phyloP scores from a whole-genome alignment of 116 monocot genomes.

The Cymodocea nodosa region DNA sequence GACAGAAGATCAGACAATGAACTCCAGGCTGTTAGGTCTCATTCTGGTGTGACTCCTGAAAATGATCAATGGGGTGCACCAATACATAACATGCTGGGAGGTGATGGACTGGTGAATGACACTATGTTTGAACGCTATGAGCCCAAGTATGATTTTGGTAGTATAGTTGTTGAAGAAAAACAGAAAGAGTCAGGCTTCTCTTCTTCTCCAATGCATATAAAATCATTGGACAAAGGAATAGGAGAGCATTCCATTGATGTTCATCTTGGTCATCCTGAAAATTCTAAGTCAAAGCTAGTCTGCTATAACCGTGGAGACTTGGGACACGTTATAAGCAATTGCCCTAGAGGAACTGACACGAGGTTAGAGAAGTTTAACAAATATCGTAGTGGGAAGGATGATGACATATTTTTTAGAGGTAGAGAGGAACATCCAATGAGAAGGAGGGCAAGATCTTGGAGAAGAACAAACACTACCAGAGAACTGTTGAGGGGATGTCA shows the following conservation, averaged over 20 bases:
- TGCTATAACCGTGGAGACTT: conserved; percentile 43
- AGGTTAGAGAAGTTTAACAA: conserved; percentile 23
- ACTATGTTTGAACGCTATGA: conserved; percentile 55
- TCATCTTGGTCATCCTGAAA: conserved; percentile 11
- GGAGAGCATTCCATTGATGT: conserved; percentile 16
- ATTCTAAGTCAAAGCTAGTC: conserved; percentile 15
- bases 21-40: conserved; percentile 6
- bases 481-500: conserved; percentile 9
- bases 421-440: conserved; percentile 19
- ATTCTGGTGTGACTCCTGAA: conserved; percentile 17
- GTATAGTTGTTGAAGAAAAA: conserved; percentile 17
- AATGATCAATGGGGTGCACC: conserved; percentile 45
- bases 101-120: conserved; percentile 16
- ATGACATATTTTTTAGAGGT: conserved; percentile 18
- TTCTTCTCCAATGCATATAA: conserved; percentile 14
- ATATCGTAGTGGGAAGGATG: conserved; percentile 21
- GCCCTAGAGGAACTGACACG: conserved; percentile 19
- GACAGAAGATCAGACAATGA: conserved; percentile 11
- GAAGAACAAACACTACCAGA: conserved; percentile 12
- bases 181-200: conserved; percentile 11
- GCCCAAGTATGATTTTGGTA: conserved; percentile 39
- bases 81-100: conserved; percentile 7
- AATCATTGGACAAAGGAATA: conserved; percentile 15
- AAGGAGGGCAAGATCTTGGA: conserved; percentile 21
- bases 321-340: conserved; percentile 47